phyloP scores from a whole-genome alignment of 1,139 yeast genomes.

The Lodderomyces pseudojiufengensis region DNA sequence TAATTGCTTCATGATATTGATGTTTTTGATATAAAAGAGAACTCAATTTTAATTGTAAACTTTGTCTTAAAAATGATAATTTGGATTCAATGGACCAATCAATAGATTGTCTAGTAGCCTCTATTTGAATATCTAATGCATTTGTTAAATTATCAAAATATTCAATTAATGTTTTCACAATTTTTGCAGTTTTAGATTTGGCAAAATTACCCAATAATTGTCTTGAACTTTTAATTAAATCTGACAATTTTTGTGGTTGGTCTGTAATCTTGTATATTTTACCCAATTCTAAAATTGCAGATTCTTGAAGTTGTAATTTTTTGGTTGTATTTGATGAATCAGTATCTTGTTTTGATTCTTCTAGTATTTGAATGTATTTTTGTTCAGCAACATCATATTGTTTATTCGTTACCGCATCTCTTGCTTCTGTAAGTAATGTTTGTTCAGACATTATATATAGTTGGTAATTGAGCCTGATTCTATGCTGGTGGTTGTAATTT shows the following conservation, averaged over 20 bases:
- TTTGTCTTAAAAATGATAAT: slow-evolving; percentile 84
- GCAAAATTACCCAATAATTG: slow-evolving; percentile 72
- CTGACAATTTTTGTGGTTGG: slow-evolving; percentile 50
- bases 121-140: slow-evolving; percentile 68
- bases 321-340: slow-evolving; percentile 19
- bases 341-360: slow-evolving; percentile 36
- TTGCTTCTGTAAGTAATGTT: slow-evolving; percentile 48
- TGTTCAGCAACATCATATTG: slow-evolving; percentile 55
- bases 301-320: slow-evolving; percentile 51
- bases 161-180: slow-evolving; percentile 74
- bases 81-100: slow-evolving; percentile 85
- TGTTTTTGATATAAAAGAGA: slow-evolving; percentile 66
- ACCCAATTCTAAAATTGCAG: slow-evolving; percentile 62
- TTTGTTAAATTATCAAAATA: slow-evolving; percentile 66
- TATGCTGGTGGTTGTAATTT: slow-evolving; percentile 8
- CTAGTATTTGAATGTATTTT: slow-evolving; percentile 42
- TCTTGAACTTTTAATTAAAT: slow-evolving; percentile 68
- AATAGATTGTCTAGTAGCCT: slow-evolving; percentile 73
- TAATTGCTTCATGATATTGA: slow-evolving; percentile 66
- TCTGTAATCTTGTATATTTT: slow-evolving; percentile 46
- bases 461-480: background rate
- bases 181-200: slow-evolving; percentile 91
- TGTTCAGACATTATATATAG: slow-evolving; percentile 17
- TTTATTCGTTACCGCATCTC: slow-evolving; percentile 48
- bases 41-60: slow-evolving; percentile 80